Percentiles rank a stretch among this genome's conserved stretches.
Conservation (phyloP, 2,329 filamentous ascomycete genomes). For the Sarocladium kiliense region DNA sequence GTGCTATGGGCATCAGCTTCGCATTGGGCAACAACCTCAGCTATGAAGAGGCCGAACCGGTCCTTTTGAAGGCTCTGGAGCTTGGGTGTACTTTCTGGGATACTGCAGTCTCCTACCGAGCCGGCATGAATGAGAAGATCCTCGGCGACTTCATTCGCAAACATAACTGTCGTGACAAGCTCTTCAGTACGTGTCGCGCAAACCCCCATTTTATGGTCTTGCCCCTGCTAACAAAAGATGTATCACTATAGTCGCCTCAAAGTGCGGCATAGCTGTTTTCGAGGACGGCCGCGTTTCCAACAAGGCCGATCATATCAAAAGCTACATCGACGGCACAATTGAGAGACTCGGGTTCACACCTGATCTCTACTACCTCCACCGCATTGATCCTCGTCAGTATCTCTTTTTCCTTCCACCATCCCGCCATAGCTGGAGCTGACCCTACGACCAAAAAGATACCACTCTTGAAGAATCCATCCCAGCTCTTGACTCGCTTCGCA, state of each 20-base stretch:
- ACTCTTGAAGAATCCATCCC: slow-evolving; percentile 41
- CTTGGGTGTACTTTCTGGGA: slow-evolving; percentile 35
- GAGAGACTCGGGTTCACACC: slow-evolving; percentile 41
- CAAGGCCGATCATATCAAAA: slow-evolving; percentile 38
- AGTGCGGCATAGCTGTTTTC: slow-evolving; percentile 38
- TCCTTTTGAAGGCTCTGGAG: slow-evolving; percentile 41
- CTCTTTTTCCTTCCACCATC: too few species aligned
- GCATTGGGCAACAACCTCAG: slow-evolving; percentile 36
- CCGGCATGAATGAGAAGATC: slow-evolving; percentile 43
- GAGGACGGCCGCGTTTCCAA: slow-evolving; percentile 33
- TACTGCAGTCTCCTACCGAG: slow-evolving; percentile 39
- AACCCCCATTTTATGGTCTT: too few species aligned
- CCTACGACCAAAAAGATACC: too few species aligned
- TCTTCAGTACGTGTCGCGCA: slow-evolving; percentile 33
- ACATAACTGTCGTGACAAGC: slow-evolving; percentile 42
- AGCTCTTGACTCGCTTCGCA: slow-evolving; percentile 39
- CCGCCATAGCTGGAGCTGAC: too few species aligned
- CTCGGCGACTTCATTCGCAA: slow-evolving; percentile 45
- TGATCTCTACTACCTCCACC: slow-evolving; percentile 38
- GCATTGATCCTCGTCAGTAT: slow-evolving; percentile 36
- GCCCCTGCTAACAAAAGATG: background rate
- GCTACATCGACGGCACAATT: slow-evolving; percentile 44
- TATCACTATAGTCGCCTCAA: slow-evolving; percentile 35
- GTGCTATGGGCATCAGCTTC: slow-evolving; percentile 44
- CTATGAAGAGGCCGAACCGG: slow-evolving; percentile 40